A percentile compares a stretch with the other conserved stretches of the same genome.
These are phyloP conservation scores for Acacia concinna DNA, from an alignment of 331 rosid genomes.

Conservation along the genomic window DNA sequence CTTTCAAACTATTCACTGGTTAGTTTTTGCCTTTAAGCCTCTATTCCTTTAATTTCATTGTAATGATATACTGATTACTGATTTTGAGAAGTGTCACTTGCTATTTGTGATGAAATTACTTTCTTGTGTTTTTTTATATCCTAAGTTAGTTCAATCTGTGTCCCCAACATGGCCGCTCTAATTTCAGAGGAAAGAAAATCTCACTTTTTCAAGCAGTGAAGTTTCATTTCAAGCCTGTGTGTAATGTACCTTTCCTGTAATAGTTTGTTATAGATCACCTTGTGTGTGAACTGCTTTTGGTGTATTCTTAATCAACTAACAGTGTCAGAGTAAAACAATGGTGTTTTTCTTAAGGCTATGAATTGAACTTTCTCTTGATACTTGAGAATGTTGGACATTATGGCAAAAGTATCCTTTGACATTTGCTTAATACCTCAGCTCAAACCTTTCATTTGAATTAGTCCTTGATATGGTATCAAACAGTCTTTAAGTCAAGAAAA, in stretches of 20 bases:
- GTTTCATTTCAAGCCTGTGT: not conserved
- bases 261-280: not conserved
- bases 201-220: not conserved
- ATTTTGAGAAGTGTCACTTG: slow-evolving; percentile 8
- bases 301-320: not conserved
- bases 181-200: not conserved
- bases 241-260: not conserved
- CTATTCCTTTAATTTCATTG: not conserved
- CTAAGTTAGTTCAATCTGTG: not conserved
- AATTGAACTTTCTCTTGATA: not conserved
- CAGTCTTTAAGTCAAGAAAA: too few relatives aligned
- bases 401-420: not conserved
- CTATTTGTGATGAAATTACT: slow-evolving; percentile 3
- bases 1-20: slow-evolving; percentile 92
- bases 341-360: not conserved
- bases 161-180: not conserved
- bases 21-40: slow-evolving; percentile 18
- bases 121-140: not conserved
- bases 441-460: not conserved
- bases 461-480: not conserved
- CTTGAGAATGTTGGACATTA: not conserved
- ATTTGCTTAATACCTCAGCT: not conserved
- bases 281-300: not conserved
- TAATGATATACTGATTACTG: not conserved
- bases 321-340: not conserved